Base-by-base conservation (phyloP, 768 basidiomycete genomes). In the Lanmaoa pseudosensibilis region DNA sequence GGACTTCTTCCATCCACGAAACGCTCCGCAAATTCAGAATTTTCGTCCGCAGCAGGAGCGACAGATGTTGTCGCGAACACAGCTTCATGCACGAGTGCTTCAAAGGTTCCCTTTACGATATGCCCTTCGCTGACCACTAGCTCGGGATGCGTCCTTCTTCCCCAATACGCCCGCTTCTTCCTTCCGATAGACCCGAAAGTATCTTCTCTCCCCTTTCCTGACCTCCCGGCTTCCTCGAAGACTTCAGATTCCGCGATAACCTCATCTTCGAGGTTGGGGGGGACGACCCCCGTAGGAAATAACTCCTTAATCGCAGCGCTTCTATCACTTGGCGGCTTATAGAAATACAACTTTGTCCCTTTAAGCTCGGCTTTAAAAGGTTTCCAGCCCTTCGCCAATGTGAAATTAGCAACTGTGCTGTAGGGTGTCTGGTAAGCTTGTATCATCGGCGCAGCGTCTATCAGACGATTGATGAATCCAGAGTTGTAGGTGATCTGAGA, bases 281-380 rank as follows among this genome's bases (percentile, higher is more conserved):
- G 78, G 0, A 88, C 82, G 18, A 90, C 72, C 9, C 76, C 83
- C 0, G 82, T 78, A 11, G 90, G 86, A 64, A 95, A 95, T 25
- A 93, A 73, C 9, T 87, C 85, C 67, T 86, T 89, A 50, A 93
- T 78, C 0, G 78, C 86, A 2, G 76, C 73, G 23, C 72, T 75
- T 54, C 85, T 77, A 60, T 94, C 92, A 30, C 79, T 77, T 0
- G 92, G 90, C 0, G 90, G 84, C 65, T 94, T 95, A 69, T 90
- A 93, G 65, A 94, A 89, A 69, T 89, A 87, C 47, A 95, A 64
- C 69, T 94, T 94, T 13, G 87, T 83, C 7, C 92, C 93, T 65
- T 90, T 88, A 27, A 95, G 74, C 62, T 92, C 87, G 44, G 88
- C 79, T 69, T 94, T 93, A 76, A 82, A 91, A 5, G 90, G 83